These are phyloP conservation scores for Glaciozyma martinii DNA, from an alignment of 768 basidiomycete genomes.

Conservation along the genomic window DNA sequence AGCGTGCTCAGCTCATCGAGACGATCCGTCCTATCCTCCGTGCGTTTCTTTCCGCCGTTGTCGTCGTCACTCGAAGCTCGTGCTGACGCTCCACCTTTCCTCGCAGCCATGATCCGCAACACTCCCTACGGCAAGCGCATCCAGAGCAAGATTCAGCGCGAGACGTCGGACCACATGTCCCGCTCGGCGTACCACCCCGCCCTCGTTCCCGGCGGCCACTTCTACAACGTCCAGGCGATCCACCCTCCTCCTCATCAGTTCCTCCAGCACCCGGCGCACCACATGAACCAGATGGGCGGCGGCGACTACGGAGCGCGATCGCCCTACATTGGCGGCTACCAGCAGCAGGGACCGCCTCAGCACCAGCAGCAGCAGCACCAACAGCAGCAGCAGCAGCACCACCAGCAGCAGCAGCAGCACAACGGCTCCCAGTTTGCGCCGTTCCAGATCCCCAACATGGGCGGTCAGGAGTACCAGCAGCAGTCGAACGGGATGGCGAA, in stretches of 20 bases:
- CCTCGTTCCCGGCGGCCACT: slow-evolving; percentile 20
- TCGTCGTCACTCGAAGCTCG: no score
- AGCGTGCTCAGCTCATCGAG: slow-evolving; percentile 76
- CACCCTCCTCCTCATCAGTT: slow-evolving; percentile 1
- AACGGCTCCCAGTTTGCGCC: neutral
- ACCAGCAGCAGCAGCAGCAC: neutral
- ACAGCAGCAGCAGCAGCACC: neutral
- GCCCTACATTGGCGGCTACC: slow-evolving; percentile 8
- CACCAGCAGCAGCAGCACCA: neutral
- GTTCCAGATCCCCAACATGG: neutral
- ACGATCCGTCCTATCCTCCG: slow-evolving; percentile 94
- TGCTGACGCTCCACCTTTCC: neutral
- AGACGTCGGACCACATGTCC: slow-evolving; percentile 22
- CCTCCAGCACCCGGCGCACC: slow-evolving; percentile 5
- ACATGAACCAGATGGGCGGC: slow-evolving; percentile 3
- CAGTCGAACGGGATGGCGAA: slow-evolving; percentile 1
- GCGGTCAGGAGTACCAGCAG: neutral
- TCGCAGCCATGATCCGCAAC: slow-evolving; percentile 80
- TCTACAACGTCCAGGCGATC: slow-evolving; percentile 16
- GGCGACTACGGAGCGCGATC: neutral
- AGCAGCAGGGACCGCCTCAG: slow-evolving; percentile 1
- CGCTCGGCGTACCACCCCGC: slow-evolving; percentile 4
- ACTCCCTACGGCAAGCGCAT: slow-evolving; percentile 99
- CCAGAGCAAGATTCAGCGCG: slow-evolving; percentile 94
- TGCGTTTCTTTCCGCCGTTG: neutral